phyloP scores from a whole-genome alignment of 2,329 filamentous ascomycete genomes.

The Aspergillus intermedius region DNA sequence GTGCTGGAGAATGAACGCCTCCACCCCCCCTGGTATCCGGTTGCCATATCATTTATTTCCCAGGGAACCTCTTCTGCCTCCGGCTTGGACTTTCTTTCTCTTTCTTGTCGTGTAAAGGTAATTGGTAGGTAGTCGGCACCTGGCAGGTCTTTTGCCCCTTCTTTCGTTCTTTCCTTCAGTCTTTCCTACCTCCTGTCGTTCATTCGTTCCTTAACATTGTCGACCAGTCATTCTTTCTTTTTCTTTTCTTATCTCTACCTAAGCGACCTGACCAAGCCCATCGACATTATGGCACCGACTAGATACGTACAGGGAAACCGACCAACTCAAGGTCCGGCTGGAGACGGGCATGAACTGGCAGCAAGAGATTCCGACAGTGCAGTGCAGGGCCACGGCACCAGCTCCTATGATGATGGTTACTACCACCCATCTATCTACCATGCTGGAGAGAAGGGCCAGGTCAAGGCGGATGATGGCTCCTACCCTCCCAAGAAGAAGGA shows the following conservation, averaged over 20 bases:
- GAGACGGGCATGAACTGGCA: neutral
- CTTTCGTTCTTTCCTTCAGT: neutral
- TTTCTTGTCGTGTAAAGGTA: neutral
- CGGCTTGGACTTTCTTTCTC: neutral
- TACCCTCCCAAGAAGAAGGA: neutral
- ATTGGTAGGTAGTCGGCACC: too few relatives aligned
- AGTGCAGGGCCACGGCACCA: neutral
- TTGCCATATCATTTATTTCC: neutral
- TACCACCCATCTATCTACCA: neutral
- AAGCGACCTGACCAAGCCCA: neutral
- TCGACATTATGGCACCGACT: neutral
- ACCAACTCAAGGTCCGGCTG: neutral
- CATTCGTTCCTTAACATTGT: neutral
- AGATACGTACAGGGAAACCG: neutral
- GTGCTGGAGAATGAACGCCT: neutral
- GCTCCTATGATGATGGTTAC: neutral
- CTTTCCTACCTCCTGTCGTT: neutral
- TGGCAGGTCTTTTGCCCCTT: neutral
- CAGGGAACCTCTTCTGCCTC: neutral
- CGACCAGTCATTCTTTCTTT: neutral
- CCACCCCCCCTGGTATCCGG: neutral
- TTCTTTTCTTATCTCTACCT: neutral
- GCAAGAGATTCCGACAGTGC: neutral
- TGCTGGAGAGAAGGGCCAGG: neutral
- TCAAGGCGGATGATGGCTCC: neutral